These are phyloP conservation scores for Didymella sp. DNA, from an alignment of 2,329 filamentous ascomycete species.

Conservation along the genomic window DNA sequence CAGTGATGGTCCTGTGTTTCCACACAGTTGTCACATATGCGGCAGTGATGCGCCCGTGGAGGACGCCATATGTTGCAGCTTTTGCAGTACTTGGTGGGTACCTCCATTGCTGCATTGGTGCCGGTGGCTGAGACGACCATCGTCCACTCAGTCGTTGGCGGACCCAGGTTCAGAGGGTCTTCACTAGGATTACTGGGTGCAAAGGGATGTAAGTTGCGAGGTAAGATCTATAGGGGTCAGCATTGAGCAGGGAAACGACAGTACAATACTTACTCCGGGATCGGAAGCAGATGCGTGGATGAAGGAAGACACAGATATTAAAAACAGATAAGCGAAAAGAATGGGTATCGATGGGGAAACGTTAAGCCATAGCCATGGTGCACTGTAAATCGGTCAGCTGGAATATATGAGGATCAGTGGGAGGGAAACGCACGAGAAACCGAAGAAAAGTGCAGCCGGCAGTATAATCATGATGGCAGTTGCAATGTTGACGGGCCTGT, in stretches of 20 bases:
- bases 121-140: conserved; percentile 82
- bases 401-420: background rate
- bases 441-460: conserved; percentile 83
- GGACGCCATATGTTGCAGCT: conserved; percentile 98
- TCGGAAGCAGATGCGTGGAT: conserved; percentile 90
- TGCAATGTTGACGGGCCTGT: conserved; percentile 86
- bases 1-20: conserved; percentile 98
- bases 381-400: conserved; percentile 53
- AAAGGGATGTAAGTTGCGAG: conserved; percentile 88
- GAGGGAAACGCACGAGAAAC: conserved; percentile 67
- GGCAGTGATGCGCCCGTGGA: conserved; percentile 93
- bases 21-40: conserved; percentile 94
- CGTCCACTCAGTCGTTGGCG: conserved; percentile 91
- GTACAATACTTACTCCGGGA: conserved; percentile 74
- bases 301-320: conserved; percentile 90
- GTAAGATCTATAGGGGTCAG: conserved; percentile 72
- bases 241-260: background rate
- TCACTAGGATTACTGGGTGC: conserved; percentile 77
- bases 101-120: conserved; percentile 87
- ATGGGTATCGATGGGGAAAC: conserved; percentile 89
- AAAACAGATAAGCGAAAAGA: conserved; percentile 88
- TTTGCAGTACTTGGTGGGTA: conserved; percentile 97
- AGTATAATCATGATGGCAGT: conserved; percentile 82
- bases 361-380: conserved; percentile 83
- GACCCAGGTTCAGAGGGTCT: conserved; percentile 81